Percentiles rank a stretch among this genome's conserved stretches.
These are phyloP conservation scores for Pythium phragmiticola DNA, from an alignment of 352 stramenopile species.

Conservation along the genomic window DNA sequence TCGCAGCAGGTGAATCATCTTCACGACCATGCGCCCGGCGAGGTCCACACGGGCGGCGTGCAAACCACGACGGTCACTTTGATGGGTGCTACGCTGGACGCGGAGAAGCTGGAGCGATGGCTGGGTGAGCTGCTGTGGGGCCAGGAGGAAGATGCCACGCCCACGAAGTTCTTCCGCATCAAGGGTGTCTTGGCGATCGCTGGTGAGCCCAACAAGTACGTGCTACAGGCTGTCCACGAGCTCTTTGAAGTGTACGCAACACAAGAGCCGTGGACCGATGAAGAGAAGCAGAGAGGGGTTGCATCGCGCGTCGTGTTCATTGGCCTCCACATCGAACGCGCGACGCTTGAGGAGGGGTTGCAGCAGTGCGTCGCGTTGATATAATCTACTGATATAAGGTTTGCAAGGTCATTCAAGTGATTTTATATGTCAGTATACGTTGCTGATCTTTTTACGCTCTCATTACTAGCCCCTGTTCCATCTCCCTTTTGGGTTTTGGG, in stretches of 20 bases:
- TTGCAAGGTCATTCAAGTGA: slow-evolving; percentile 3
- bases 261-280: slow-evolving; percentile 48
- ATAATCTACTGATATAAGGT: slow-evolving; percentile 18
- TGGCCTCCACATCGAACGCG: slow-evolving; percentile 49
- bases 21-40: slow-evolving; percentile 1
- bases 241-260: slow-evolving; percentile 76
- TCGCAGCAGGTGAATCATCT: slow-evolving; percentile 3
- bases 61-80: slow-evolving; percentile 68
- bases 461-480: slow-evolving; percentile 16
- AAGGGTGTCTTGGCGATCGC: slow-evolving; percentile 69
- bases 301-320: slow-evolving; percentile 73
- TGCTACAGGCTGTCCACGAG: slow-evolving; percentile 82
- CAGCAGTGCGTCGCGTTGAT: slow-evolving; percentile 30
- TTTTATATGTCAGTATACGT: slow-evolving; percentile 30
- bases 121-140: slow-evolving; percentile 72
- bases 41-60: slow-evolving; percentile 60
- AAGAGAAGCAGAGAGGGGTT: slow-evolving; percentile 11
- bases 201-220: slow-evolving; percentile 59
- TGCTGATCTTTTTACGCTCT: slow-evolving; percentile 12
- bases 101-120: slow-evolving; percentile 67
- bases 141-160: slow-evolving; percentile 33
- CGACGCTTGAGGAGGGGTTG: slow-evolving; percentile 37
- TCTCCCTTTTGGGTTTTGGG: slow-evolving; percentile 4
- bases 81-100: slow-evolving; percentile 33
- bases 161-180: slow-evolving; percentile 62